Evolutionary conservation across 2,329 filamentous ascomycete genomes (phyloP).

Genomic region (Ophiosphaerella herpotricha): DNA sequence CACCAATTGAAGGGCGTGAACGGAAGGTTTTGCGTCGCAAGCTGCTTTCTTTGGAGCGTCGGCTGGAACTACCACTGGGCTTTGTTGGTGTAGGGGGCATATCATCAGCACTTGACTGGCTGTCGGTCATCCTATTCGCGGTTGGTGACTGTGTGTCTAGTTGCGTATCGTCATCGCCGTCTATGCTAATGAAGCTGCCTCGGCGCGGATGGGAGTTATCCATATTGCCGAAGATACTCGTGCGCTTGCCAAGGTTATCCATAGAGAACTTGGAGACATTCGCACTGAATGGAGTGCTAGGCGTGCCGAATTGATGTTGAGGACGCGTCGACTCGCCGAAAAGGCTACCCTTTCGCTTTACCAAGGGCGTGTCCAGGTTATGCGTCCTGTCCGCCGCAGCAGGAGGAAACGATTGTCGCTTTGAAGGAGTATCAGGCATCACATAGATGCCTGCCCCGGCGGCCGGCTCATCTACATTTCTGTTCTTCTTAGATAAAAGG

Average conservation of each 20-base stretch:
- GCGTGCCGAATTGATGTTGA: constrained; percentile 74
- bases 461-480: constrained; percentile 67
- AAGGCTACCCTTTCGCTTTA: constrained; percentile 54
- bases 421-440: constrained; percentile 96
- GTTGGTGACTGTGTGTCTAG: constrained; percentile 59
- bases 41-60: constrained; percentile 57
- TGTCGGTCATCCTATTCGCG: constrained; percentile 57
- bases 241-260: constrained; percentile 68
- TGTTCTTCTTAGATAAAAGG: constrained; percentile 91
- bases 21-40: constrained; percentile 56
- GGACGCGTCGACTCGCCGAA: constrained; percentile 66
- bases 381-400: constrained; percentile 48
- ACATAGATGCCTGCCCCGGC: constrained; percentile 60
- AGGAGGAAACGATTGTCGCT: constrained; percentile 78
- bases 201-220: constrained; percentile 59
- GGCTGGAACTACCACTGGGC: constrained; percentile 54
- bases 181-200: constrained; percentile 78
- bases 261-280: constrained; percentile 65
- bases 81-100: constrained; percentile 96
- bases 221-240: constrained; percentile 65
- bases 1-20: constrained; percentile 49
- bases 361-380: constrained; percentile 50
- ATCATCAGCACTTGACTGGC: constrained; percentile 68
- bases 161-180: constrained; percentile 69
- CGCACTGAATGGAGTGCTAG: constrained; percentile 80